Base-by-base conservation (phyloP, 768 basidiomycete genomes). In the Leccinum ochraceum region DNA sequence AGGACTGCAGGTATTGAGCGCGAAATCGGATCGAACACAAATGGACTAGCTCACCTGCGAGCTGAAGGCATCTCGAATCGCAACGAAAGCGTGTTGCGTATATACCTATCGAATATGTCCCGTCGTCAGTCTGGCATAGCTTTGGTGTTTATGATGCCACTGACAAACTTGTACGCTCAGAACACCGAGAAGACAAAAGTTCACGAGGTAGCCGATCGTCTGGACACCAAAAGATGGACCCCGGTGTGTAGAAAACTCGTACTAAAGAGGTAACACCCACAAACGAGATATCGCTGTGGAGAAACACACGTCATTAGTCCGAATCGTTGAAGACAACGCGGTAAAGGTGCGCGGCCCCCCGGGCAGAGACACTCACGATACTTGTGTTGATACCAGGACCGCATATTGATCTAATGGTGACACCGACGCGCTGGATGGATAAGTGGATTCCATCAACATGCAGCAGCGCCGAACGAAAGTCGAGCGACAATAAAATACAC, bases 161-260 rank as follows among this genome's bases (percentile, higher is more conserved):
- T 60, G 6, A 62, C 61, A 62, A 37, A 56, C 44, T 60, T 62
- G 61, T 39, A 53, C 34, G 36, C 32, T 39, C 26, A 62, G 13
- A 17, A 56, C 42, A 5, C 61, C 61, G 6, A 62, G 32, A 14
- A 62, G 42, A 4, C 59, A 50, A 49, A 62, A 62, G 44, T 56
- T 62, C n/a, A 62, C 13, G 32, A 62, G 54, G 59, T 60, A 60
- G 6, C 61, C 61, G 10, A 62, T 6, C 11, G 22, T 55, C 61
- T 62, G 16, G 7, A 59, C 26, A 10, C 10, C 24, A 28, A 36
- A n/a, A 17, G 22, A 42, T 13, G 36, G 11, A 22, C 14, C 13
- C 22, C n/a, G 28, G 51, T 6, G 20, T 49, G 13, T 24, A 9
- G 10, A 26, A 9, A 30, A 3, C 32, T 9, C 42, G 52, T 4